These are phyloP conservation scores for Rubus parviflorus DNA, from an alignment of 306 rosid genomes.

Conservation along the genomic window DNA sequence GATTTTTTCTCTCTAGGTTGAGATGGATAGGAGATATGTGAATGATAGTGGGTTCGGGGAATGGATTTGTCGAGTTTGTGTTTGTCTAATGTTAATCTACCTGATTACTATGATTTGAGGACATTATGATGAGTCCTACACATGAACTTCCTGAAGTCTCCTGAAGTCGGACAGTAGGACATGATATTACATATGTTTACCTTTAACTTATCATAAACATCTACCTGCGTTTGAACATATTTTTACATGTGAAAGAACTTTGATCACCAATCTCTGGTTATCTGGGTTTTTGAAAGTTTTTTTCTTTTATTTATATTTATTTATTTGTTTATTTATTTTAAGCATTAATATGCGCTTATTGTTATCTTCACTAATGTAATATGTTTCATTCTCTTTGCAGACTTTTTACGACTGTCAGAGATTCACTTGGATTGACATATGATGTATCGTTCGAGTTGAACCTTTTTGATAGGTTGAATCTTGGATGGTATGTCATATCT, in stretches of 20 bases:
- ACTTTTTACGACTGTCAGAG: slow-evolving; percentile 94
- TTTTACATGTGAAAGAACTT: not conserved
- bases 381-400: slow-evolving; percentile 39
- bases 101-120: not conserved
- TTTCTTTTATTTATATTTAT: not conserved
- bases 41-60: not conserved
- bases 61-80: not conserved
- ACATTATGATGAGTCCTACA: not conserved
- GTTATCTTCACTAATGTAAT: slow-evolving; percentile 25
- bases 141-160: too few relatives aligned
- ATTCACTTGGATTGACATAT: slow-evolving; percentile 94
- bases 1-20: not conserved
- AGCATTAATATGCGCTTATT: not conserved
- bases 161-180: not conserved
- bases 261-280: not conserved
- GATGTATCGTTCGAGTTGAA: slow-evolving; percentile 93
- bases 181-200: not conserved
- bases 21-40: not conserved
- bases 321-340: not conserved
- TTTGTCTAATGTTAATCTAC: not conserved
- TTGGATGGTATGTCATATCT: slow-evolving; percentile 97
- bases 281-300: not conserved
- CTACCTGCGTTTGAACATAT: not conserved
- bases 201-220: not conserved
- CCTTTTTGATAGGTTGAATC: slow-evolving; percentile 85